Base-by-base conservation (phyloP, 1,284 basidiomycete genomes). In the Ceratobasidium sp. region DNA sequence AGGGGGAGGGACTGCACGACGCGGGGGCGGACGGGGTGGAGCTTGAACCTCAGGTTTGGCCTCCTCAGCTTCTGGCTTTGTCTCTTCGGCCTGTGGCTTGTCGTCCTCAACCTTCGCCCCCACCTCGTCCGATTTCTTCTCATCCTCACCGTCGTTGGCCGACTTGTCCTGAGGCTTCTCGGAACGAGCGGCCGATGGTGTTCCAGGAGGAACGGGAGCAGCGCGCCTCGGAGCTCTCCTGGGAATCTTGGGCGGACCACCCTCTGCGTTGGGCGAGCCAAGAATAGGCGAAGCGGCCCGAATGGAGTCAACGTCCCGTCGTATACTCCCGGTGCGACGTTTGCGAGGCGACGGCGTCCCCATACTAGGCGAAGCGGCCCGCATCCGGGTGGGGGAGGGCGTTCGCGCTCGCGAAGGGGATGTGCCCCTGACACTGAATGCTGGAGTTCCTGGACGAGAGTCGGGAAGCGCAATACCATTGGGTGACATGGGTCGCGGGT, bases 331-430 rank as follows among this genome's bases (percentile, higher is more conserved):
- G 0, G 86, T 86, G 57, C 86, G 77, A 50, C 85, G 78, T 0
- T 86, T 87, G 20, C 88, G 73, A 2, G 87, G 86, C 0, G 87
- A 86, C 17, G 86, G 84, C 0, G 77, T 77, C 29, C 77, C 77
- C 2, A 72, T 15, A 31, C 52, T 49, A 56, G 68, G 50, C 2
- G 58, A 67, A 35, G 35, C 40, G 20, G 38, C 40, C 22, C 55
- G 20, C 32, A 15, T 32, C 22, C 17, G 29, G 50, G 6, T 17
- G 53, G 60, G 60, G 7, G 45, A 47, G 8, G 45, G 45, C 22
- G 45, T 47, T 22, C 45, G 10, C 20, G 22, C 45, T 10, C 45
- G 45, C 22, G 60, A 50, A 22, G 58, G 60, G 6, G 60, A 52
- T 12, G 49, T 32, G 20, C 32, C 32, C 49, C 60, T 52, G 7